Conservation (phyloP, 495 filamentous ascomycete species). For the Trichodelitschia bisporula region DNA sequence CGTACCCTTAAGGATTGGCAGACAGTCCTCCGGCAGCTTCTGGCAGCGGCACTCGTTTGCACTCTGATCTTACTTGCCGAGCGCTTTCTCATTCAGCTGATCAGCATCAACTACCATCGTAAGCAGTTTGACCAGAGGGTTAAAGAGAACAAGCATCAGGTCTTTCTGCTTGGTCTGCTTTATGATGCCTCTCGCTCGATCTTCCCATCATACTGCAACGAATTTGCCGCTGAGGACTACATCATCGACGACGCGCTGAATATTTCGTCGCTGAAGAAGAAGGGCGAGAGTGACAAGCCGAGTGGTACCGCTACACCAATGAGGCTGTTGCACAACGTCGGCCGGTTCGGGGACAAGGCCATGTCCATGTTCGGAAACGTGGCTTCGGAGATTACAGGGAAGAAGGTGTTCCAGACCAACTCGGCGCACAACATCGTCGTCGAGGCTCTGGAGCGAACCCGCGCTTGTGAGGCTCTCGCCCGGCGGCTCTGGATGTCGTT, state of each 20-base stretch:
- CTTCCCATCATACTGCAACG: constrained; percentile 76
- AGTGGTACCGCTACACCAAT: constrained; percentile 47
- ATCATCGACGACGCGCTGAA: constrained; percentile 59
- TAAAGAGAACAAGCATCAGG: constrained; percentile 64
- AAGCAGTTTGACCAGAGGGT: constrained; percentile 78
- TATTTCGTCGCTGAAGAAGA: constrained; percentile 19
- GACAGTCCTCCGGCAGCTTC: constrained; percentile 38
- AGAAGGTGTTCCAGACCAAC: constrained; percentile 77
- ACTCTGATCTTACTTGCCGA: constrained; percentile 55
- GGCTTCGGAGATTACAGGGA: constrained; percentile 80
- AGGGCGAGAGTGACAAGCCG: constrained; percentile 20
- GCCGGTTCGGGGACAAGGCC: constrained; percentile 70
- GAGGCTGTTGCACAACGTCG: constrained; percentile 51
- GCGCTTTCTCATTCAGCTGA: constrained; percentile 69
- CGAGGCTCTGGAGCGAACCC: constrained; percentile 61
- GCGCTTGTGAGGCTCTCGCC: constrained; percentile 67
- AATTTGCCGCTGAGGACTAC: constrained; percentile 80
- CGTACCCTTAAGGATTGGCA: constrained; percentile 22
- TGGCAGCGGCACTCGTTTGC: constrained; percentile 54
- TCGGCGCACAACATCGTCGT: constrained; percentile 72
- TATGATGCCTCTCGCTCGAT: constrained; percentile 72
- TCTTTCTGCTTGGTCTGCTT: constrained; percentile 53
- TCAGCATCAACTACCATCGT: constrained; percentile 84
- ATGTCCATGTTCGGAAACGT: constrained; percentile 56
- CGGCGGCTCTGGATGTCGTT: constrained; percentile 96